These are phyloP conservation scores for Linum lewisii DNA, from an alignment of 345 rosid genomes.

Conservation along the genomic window DNA sequence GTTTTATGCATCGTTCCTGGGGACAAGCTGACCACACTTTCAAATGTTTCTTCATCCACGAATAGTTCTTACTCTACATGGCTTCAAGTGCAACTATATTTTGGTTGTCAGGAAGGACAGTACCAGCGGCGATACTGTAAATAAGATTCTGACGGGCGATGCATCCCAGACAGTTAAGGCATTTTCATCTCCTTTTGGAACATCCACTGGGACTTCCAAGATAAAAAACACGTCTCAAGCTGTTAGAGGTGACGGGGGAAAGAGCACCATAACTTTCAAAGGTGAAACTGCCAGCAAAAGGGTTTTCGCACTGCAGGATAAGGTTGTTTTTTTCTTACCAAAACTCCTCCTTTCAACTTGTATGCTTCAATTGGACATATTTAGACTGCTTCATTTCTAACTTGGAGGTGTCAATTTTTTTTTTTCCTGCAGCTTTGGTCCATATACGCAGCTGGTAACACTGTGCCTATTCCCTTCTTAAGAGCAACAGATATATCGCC, in stretches of 20 bases:
- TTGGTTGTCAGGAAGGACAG: constrained; percentile 35
- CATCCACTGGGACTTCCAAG: constrained; percentile 36
- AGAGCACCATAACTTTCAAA: constrained; percentile 36
- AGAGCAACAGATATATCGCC: constrained; percentile 97
- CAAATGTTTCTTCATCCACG: too few relatives aligned
- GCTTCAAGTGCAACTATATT: not conserved
- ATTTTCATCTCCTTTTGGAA: constrained; percentile 19
- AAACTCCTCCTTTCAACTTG: not conserved
- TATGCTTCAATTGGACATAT: not conserved
- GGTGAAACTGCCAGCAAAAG: constrained; percentile 63
- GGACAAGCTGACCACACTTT: too few relatives aligned
- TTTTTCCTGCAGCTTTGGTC: constrained; percentile 73
- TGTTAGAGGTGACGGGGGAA: constrained; percentile 29
- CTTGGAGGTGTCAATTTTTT: constrained; percentile 1
- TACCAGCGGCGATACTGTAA: constrained; percentile 25
- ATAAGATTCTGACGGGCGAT: constrained; percentile 26
- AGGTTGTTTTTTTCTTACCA: constrained; percentile 38
- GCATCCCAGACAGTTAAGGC: constrained; percentile 21
- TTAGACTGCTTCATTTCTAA: constrained; percentile 1
- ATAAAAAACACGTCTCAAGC: constrained; percentile 25
- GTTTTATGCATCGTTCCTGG: not conserved
- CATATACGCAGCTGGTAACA: constrained; percentile 94
- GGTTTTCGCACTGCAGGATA: constrained; percentile 89
- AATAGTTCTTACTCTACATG: not conserved
- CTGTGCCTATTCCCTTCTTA: constrained; percentile 96